These are phyloP conservation scores for Apocynum venetum DNA, from an alignment of 257 asterid species.

Conservation along the genomic window DNA sequence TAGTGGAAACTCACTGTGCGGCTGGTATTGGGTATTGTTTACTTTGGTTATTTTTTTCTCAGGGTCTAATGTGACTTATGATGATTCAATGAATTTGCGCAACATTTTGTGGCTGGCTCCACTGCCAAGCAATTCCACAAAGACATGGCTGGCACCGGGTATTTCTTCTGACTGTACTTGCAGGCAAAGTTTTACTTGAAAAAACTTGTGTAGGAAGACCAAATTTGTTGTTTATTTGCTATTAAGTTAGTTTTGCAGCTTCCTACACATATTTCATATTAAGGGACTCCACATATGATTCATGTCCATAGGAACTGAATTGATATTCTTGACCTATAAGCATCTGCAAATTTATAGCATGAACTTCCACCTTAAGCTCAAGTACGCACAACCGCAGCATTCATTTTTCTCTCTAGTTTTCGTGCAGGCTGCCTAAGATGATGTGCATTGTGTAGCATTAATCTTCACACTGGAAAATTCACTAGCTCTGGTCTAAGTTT, in stretches of 20 bases:
- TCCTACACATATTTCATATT: neutral
- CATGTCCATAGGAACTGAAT: neutral
- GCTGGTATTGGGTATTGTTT: neutral
- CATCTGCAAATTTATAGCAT: neutral
- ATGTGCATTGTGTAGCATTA: too few species aligned
- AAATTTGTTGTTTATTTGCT: neutral
- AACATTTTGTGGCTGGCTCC: constrained; percentile 98
- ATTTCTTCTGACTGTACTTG: constrained; percentile 12
- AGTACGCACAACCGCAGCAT: neutral
- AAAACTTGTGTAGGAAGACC: neutral
- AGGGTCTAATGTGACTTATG: constrained; percentile 75
- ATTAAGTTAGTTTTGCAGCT: neutral
- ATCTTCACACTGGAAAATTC: neutral
- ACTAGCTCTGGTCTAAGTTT: neutral
- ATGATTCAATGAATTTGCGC: constrained; percentile 80
- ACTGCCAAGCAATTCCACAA: constrained; percentile 53
- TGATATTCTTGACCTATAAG: neutral
- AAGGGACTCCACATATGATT: neutral
- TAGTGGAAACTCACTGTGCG: neutral
- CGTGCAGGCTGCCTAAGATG: neutral
- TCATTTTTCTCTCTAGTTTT: neutral
- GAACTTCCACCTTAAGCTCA: neutral
- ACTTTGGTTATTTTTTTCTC: constrained; percentile 22
- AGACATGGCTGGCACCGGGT: constrained; percentile 87
- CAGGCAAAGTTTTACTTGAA: neutral